Conservation (phyloP, 2,329 filamentous ascomycete genomes). For the Xylariaceae sp. region DNA sequence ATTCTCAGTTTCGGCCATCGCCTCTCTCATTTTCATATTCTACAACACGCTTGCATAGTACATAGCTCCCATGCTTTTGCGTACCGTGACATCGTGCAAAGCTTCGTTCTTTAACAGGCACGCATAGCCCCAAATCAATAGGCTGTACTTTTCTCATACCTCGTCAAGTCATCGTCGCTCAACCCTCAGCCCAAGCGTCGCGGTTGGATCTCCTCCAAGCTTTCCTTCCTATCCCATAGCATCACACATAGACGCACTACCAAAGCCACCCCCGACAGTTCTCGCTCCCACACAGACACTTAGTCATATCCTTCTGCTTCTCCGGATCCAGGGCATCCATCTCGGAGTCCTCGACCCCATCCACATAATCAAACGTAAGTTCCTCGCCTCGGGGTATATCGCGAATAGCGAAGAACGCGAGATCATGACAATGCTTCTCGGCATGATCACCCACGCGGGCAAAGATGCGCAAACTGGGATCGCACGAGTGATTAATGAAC, state of each 20-base stretch:
- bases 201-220: no score
- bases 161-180: no score
- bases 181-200: no score
- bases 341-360: slow-evolving; percentile 54
- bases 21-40: no score
- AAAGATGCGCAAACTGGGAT: slow-evolving; percentile 77
- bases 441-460: slow-evolving; percentile 75
- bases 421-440: slow-evolving; percentile 70
- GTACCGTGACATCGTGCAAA: no score
- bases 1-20: no score
- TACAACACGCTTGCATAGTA: no score
- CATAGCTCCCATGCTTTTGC: no score
- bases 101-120: no score
- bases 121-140: no score
- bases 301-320: slow-evolving; percentile 52
- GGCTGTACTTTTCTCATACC: no score
- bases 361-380: slow-evolving; percentile 77
- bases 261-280: slow-evolving; percentile 71
- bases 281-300: slow-evolving; percentile 60
- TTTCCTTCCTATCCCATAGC: no score
- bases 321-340: slow-evolving; percentile 50
- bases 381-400: slow-evolving; percentile 66
- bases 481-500: slow-evolving; percentile 81
- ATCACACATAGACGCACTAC: slow-evolving; percentile 36
- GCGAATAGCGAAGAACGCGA: slow-evolving; percentile 71